These are phyloP conservation scores for Calonectria fujianensis DNA, from an alignment of 2,329 filamentous ascomycete species.

Conservation along the genomic window DNA sequence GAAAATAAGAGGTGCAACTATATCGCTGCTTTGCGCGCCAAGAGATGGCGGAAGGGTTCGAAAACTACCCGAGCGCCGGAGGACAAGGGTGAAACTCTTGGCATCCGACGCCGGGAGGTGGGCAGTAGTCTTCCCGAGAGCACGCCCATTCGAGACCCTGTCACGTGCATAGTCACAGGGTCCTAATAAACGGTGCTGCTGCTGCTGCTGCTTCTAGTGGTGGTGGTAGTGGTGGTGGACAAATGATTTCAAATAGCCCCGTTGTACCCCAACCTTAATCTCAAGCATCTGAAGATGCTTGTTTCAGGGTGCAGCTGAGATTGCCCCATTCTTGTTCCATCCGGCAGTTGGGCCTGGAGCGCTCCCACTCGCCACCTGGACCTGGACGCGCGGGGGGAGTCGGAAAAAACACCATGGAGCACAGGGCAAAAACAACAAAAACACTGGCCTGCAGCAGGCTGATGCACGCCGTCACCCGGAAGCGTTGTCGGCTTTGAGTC, in stretches of 20 bases:
- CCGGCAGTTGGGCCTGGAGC: neutral
- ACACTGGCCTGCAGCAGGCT: neutral
- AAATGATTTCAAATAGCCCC: conserved; percentile 17
- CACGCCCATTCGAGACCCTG: neutral
- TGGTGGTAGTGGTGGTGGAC: neutral
- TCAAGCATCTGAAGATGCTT: neutral
- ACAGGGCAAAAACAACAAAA: neutral
- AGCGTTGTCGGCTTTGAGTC: conserved; percentile 8
- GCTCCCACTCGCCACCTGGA: too few species aligned
- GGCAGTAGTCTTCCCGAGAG: neutral
- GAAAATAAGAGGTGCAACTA: neutral
- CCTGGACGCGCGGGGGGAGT: neutral
- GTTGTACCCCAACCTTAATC: conserved; percentile 6
- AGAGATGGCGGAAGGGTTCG: conserved; percentile 3
- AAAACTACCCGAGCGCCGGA: conserved; percentile 5
- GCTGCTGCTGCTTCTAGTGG: neutral
- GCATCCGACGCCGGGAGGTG: neutral
- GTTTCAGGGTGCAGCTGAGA: conserved; percentile 18
- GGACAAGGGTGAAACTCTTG: conserved; percentile 11
- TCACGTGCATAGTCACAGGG: neutral
- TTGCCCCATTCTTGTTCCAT: neutral
- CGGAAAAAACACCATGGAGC: neutral
- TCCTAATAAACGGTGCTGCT: neutral
- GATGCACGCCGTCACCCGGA: conserved; percentile 8
- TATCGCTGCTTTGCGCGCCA: conserved; percentile 2